Evolutionary conservation across 2,329 filamentous ascomycete species (phyloP).

Genomic region (Claviceps humidiphila): DNA sequence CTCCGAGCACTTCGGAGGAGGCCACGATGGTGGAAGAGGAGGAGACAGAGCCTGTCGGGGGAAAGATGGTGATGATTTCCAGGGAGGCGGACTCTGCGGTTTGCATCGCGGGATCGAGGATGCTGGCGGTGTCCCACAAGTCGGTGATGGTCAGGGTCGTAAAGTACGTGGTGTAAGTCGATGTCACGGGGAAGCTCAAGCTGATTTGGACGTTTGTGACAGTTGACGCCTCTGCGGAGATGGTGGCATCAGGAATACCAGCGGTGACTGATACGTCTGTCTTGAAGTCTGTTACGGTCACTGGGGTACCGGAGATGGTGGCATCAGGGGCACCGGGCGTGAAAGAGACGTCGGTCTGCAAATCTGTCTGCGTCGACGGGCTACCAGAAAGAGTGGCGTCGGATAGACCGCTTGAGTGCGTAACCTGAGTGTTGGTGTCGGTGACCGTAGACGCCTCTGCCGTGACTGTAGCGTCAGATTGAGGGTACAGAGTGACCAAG

Average conservation of each 20-base stretch:
- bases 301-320: constrained; percentile 16
- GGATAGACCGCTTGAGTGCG: constrained; percentile 11
- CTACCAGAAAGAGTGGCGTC: constrained; percentile 17
- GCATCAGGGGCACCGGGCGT: constrained; percentile 14
- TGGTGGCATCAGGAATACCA: constrained; percentile 19
- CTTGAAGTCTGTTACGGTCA: constrained; percentile 18
- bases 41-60: background rate
- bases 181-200: constrained; percentile 10
- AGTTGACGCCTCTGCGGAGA: constrained; percentile 19
- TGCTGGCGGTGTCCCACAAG: constrained; percentile 13
- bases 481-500: constrained; percentile 5
- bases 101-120: background rate
- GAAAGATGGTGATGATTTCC: constrained; percentile 14
- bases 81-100: constrained; percentile 4
- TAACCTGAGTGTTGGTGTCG: constrained; percentile 12
- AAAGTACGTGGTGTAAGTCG: constrained; percentile 7
- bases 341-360: constrained; percentile 11
- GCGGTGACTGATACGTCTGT: constrained; percentile 16
- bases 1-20: constrained; percentile 12
- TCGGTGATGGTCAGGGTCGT: constrained; percentile 19
- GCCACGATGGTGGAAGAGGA: constrained; percentile 1
- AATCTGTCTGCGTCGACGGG: constrained; percentile 12
- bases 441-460: constrained; percentile 14
- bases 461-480: constrained; percentile 15
- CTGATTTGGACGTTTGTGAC: constrained; percentile 17